These are phyloP conservation scores for Vitis hybrid DNA, from an alignment of 177 flowering plant species.

Conservation along the genomic window DNA sequence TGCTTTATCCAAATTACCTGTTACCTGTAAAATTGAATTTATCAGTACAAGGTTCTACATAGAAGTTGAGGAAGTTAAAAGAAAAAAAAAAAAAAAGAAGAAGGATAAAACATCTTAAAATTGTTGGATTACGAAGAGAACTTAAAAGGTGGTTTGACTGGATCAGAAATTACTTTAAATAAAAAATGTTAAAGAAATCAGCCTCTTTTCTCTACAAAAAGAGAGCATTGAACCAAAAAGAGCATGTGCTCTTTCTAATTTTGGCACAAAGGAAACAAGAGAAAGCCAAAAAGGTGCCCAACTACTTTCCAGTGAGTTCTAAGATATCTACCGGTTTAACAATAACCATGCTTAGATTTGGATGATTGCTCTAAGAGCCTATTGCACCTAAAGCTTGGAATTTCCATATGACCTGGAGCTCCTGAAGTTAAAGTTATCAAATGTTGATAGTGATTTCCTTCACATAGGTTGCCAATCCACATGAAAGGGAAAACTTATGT, in stretches of 20 bases:
- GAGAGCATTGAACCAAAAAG: not conserved
- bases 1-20: slow-evolving; percentile 11
- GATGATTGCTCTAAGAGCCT: not conserved
- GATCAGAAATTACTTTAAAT: too few relatives aligned
- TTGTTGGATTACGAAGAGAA: too few relatives aligned
- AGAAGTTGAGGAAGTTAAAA: not conserved
- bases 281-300: not conserved
- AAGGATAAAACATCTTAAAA: too few relatives aligned
- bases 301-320: not conserved
- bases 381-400: not conserved
- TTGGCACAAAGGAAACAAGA: not conserved
- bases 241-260: not conserved
- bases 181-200: too few relatives aligned
- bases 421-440: not conserved
- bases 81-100: not conserved
- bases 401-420: not conserved
- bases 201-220: not conserved
- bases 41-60: slow-evolving; percentile 2
- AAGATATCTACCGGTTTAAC: not conserved
- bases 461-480: not conserved
- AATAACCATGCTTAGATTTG: not conserved
- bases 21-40: slow-evolving; percentile 25
- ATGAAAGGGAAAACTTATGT: not conserved
- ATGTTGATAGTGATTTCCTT: not conserved
- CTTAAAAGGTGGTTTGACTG: too few relatives aligned